phyloP scores from a whole-genome alignment of 306 rosid species.

The Ormosia semicastrata region DNA sequence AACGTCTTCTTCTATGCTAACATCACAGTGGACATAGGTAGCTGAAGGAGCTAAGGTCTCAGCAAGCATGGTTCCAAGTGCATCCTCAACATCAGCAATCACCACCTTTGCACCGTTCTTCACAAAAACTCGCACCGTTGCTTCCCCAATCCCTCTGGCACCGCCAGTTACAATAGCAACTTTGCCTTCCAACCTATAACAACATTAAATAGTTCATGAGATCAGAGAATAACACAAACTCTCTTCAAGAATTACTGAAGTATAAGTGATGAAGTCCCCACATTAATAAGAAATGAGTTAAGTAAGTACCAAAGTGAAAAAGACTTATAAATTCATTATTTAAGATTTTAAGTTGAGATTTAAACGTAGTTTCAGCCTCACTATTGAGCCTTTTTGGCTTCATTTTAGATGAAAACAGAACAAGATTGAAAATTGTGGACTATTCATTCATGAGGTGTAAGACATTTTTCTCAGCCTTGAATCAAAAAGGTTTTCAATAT shows the following conservation, averaged over 20 bases:
- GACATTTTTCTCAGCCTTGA: background rate
- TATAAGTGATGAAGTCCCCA: too few relatives aligned
- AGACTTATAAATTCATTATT: too few relatives aligned
- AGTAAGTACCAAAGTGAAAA: too few relatives aligned
- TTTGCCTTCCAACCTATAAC: constrained; percentile 71
- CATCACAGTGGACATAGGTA: constrained; percentile 62
- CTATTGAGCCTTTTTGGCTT: background rate
- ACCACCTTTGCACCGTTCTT: constrained; percentile 72
- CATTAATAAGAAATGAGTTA: too few relatives aligned
- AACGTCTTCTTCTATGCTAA: constrained; percentile 58
- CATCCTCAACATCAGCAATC: constrained; percentile 66
- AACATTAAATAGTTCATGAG: background rate
- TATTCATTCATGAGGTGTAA: background rate
- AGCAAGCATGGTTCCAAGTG: constrained; percentile 48
- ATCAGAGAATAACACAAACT: too few relatives aligned
- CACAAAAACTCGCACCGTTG: constrained; percentile 59
- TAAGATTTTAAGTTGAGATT: too few relatives aligned
- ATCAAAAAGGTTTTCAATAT: background rate
- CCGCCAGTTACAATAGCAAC: constrained; percentile 77
- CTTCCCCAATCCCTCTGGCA: constrained; percentile 80
- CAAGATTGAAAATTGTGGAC: background rate
- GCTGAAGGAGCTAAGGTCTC: constrained; percentile 47
- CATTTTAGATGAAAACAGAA: background rate
- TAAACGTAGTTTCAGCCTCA: too few relatives aligned
- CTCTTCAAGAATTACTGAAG: too few relatives aligned